A percentile compares a stretch with the other conserved stretches of the same genome.
Evolutionary conservation across 495 filamentous ascomycete species (phyloP).

Genomic region (Evansstolkia leycettana): DNA sequence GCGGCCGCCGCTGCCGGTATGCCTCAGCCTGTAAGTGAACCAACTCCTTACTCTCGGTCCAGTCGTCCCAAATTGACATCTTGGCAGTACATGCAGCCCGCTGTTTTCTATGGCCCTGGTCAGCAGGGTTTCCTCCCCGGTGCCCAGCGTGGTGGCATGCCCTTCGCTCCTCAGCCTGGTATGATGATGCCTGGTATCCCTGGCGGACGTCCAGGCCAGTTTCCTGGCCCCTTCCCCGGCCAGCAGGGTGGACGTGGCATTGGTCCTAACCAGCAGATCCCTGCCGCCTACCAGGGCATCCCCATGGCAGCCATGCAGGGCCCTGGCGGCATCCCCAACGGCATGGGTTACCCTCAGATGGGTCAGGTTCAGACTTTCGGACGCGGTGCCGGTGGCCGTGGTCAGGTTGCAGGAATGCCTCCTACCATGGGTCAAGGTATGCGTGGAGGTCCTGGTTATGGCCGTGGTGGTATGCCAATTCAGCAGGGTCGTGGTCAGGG

Average conservation of each 20-base stretch:
- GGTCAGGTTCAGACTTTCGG: slow-evolving; percentile 44
- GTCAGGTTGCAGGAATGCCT: slow-evolving; percentile 62
- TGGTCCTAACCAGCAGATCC: slow-evolving; percentile 63
- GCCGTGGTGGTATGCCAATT: slow-evolving; percentile 34
- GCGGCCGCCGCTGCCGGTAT: slow-evolving; percentile 86
- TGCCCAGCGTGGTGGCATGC: slow-evolving; percentile 64
- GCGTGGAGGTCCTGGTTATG: slow-evolving; percentile 55
- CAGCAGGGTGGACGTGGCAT: slow-evolving; percentile 79
- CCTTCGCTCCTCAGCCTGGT: slow-evolving; percentile 70
- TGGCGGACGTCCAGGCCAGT: slow-evolving; percentile 72
- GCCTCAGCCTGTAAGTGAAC: no score
- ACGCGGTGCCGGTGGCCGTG: slow-evolving; percentile 62
- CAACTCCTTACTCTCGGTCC: no score
- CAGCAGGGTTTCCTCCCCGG: slow-evolving; percentile 73
- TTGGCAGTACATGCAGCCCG: slow-evolving; percentile 72
- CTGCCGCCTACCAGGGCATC: slow-evolving; percentile 73
- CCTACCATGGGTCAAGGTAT: slow-evolving; percentile 54
- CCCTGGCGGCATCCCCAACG: slow-evolving; percentile 40
- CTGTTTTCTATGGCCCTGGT: slow-evolving; percentile 78
- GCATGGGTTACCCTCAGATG: slow-evolving; percentile 49
- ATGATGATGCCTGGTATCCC: slow-evolving; percentile 76
- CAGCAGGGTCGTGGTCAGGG: slow-evolving; percentile 18
- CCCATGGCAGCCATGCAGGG: slow-evolving; percentile 62
- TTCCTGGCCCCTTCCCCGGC: slow-evolving; percentile 60
- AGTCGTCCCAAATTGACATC: slow-evolving; percentile 11